Conservation (phyloP, 75 land plant genomes). For the Pinus albicaulis region DNA sequence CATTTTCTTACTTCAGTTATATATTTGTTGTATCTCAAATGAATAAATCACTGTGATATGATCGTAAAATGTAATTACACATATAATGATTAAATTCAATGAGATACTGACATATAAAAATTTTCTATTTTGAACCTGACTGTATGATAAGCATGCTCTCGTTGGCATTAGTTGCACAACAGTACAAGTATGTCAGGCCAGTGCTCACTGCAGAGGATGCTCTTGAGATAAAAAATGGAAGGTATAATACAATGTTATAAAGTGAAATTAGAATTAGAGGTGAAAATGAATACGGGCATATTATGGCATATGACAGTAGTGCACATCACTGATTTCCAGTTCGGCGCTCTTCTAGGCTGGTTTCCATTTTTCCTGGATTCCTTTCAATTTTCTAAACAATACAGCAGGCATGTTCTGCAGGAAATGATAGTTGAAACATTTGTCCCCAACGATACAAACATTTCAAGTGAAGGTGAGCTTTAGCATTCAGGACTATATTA, state of each 20-base stretch:
- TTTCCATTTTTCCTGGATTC: neutral
- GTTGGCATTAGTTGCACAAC: conserved; percentile 81
- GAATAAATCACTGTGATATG: neutral
- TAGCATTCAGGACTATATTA: neutral
- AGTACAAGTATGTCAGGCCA: conserved; percentile 88
- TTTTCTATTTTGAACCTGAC: neutral
- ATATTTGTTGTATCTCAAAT: neutral
- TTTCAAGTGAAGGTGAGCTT: conserved; percentile 49
- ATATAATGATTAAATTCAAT: neutral
- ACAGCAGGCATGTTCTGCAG: conserved; percentile 87
- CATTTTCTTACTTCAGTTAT: neutral
- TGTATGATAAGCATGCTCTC: conserved; percentile 55
- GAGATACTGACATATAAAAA: neutral
- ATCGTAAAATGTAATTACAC: neutral
- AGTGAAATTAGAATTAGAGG: neutral
- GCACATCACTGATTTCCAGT: neutral
- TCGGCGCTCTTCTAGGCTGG: neutral
- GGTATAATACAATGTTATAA: conserved; percentile 27
- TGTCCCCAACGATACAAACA: conserved; percentile 89
- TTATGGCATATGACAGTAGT: neutral
- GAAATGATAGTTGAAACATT: conserved; percentile 91
- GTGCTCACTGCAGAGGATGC: conserved; percentile 48
- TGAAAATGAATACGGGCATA: neutral
- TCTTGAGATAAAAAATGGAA: conserved; percentile 86
- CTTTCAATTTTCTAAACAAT: neutral